These are phyloP conservation scores for Hypomyces perniciosus DNA, from an alignment of 2,329 filamentous ascomycete genomes.

Conservation along the genomic window DNA sequence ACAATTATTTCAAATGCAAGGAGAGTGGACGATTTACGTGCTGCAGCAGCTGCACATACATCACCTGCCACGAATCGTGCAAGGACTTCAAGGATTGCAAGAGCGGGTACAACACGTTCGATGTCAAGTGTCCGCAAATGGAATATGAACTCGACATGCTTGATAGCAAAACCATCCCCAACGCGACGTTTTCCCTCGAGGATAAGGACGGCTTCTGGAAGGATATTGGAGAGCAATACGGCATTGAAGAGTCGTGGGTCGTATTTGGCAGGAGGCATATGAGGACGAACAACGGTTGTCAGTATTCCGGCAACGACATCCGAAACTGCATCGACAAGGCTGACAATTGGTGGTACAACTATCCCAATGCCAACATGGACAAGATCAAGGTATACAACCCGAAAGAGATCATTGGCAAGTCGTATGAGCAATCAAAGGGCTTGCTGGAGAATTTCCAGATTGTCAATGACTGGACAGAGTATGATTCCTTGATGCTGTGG, in stretches of 20 bases:
- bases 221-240: conserved; percentile 15
- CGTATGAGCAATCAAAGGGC: conserved; percentile 8
- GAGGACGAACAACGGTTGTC: conserved; percentile 9
- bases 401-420: conserved; percentile 17
- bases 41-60: conserved; percentile 8
- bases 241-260: conserved; percentile 14
- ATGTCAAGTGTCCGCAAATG: conserved; percentile 7
- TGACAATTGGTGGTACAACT: conserved; percentile 14
- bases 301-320: conserved; percentile 8
- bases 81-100: conserved; percentile 6
- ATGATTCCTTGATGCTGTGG: not conserved
- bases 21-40: conserved; percentile 5
- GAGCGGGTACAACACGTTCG: not conserved
- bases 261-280: conserved; percentile 11
- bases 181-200: conserved; percentile 14
- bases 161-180: conserved; percentile 4
- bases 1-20: conserved; percentile 13
- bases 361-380: conserved; percentile 8
- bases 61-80: conserved; percentile 6
- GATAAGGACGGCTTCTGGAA: conserved; percentile 17
- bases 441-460: conserved; percentile 3
- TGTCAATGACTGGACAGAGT: not conserved
- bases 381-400: conserved; percentile 16
- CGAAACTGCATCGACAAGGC: conserved; percentile 6
- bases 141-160: not conserved